Conservation (phyloP, 495 filamentous ascomycete genomes). For the Penicillium fimorum region DNA sequence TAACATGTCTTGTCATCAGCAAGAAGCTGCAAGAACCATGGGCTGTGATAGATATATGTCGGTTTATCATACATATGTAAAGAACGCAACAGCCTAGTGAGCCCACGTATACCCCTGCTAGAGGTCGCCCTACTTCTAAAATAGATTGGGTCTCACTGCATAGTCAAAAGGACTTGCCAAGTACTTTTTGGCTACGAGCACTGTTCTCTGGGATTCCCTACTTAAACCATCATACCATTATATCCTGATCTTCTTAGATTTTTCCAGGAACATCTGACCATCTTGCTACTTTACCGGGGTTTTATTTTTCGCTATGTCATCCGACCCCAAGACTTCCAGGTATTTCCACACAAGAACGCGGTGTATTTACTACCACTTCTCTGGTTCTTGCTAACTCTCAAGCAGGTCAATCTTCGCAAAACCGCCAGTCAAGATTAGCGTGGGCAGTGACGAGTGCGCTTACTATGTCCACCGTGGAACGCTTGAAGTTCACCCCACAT, state of each 20-base stretch:
- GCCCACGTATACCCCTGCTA: not conserved
- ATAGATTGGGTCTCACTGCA: slow-evolving; percentile 7
- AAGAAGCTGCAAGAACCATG: not conserved
- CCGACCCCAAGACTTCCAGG: not conserved
- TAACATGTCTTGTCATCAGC: not conserved
- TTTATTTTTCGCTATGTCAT: not conserved
- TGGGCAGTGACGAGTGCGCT: not conserved
- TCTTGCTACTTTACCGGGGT: not conserved
- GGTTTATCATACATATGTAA: not conserved
- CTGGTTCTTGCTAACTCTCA: not conserved
- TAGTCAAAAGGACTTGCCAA: slow-evolving; percentile 5
- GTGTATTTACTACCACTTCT: not conserved
- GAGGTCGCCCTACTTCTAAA: not conserved
- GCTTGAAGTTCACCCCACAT: slow-evolving; percentile 5
- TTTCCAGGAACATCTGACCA: not conserved
- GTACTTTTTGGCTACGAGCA: slow-evolving; percentile 3
- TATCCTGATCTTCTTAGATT: not conserved
- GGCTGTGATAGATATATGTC: not conserved
- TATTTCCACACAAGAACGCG: not conserved
- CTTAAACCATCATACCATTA: not conserved
- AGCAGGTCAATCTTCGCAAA: slow-evolving; percentile 8
- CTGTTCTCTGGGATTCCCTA: not conserved
- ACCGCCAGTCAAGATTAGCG: slow-evolving; percentile 7
- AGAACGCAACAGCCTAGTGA: not conserved
- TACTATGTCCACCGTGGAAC: slow-evolving; percentile 11